These are phyloP conservation scores for Fusarium scirpi DNA, from an alignment of 2,329 filamentous ascomycete genomes.

Conservation along the genomic window DNA sequence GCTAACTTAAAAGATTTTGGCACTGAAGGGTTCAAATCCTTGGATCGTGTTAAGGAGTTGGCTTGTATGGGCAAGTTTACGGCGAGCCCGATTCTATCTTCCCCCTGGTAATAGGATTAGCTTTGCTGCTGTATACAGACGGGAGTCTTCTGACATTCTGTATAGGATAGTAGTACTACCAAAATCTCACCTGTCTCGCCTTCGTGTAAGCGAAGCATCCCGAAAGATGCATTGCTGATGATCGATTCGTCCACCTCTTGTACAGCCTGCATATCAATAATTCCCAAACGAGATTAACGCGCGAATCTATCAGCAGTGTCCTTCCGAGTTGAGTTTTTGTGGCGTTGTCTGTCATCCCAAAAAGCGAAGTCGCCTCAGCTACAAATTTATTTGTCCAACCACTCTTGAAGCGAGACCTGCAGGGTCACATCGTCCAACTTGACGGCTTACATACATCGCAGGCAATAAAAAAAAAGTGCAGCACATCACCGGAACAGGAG, in stretches of 20 bases:
- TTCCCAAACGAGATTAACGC: slow-evolving; percentile 41
- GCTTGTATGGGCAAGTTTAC: slow-evolving; percentile 4
- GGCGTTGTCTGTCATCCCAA: slow-evolving; percentile 18
- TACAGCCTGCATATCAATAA: slow-evolving; percentile 14
- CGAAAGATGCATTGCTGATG: slow-evolving; percentile 18
- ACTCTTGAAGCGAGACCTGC: slow-evolving; percentile 7
- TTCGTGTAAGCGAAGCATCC: slow-evolving; percentile 10
- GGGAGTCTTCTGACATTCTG: neutral
- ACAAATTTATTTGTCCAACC: slow-evolving; percentile 30
- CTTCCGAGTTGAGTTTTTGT: slow-evolving; percentile 23
- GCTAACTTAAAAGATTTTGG: slow-evolving; percentile 33
- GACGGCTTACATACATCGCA: slow-evolving; percentile 3
- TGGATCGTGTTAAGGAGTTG: slow-evolving; percentile 24
- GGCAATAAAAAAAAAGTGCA: neutral
- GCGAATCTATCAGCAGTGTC: slow-evolving; percentile 14
- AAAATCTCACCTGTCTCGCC: slow-evolving; percentile 33
- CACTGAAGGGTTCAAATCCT: slow-evolving; percentile 22
- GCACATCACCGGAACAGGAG: slow-evolving; percentile 32
- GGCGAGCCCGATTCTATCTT: neutral
- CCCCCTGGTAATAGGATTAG: neutral
- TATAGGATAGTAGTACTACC: neutral
- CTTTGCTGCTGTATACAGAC: neutral
- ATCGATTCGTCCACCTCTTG: slow-evolving; percentile 32
- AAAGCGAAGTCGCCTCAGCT: slow-evolving; percentile 22
- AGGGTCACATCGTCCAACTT: slow-evolving; percentile 26